phyloP scores from a whole-genome alignment of 2,329 filamentous ascomycete genomes.

The Clonostachys rhizophaga region DNA sequence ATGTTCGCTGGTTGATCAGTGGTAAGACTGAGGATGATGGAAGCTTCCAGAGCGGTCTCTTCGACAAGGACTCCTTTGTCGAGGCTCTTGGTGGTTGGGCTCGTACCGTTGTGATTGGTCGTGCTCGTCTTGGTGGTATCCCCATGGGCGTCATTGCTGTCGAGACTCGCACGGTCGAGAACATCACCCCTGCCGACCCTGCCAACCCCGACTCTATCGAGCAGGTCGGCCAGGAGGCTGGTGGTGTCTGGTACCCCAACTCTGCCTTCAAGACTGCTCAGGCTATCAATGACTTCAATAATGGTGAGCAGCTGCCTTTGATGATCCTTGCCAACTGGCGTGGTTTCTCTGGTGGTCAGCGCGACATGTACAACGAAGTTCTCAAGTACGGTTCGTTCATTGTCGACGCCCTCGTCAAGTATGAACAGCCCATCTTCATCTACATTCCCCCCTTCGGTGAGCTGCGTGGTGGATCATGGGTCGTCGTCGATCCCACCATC shows the following conservation, averaged over 20 bases:
- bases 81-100: constrained; percentile 97
- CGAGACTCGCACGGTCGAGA: constrained; percentile 93
- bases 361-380: constrained; percentile 99
- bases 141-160: constrained; percentile 98
- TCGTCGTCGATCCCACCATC: constrained; percentile 97
- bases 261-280: constrained; percentile 99
- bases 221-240: constrained; percentile 89
- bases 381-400: constrained; percentile 99
- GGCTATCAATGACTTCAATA: constrained; percentile 98
- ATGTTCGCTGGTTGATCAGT: constrained; percentile 89
- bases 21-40: constrained; percentile 74
- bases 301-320: constrained; percentile 93
- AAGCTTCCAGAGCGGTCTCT: constrained; percentile 79
- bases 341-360: constrained; percentile 99
- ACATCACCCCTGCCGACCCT: constrained; percentile 91
- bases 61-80: constrained; percentile 95
- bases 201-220: constrained; percentile 98
- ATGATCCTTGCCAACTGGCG: constrained; percentile 99
- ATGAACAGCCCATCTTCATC: constrained; percentile 96
- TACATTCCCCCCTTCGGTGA: constrained; percentile 98
- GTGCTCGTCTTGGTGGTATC: constrained; percentile 93
- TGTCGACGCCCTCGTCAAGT: constrained; percentile 96
- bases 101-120: constrained; percentile 91
- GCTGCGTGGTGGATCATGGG: constrained; percentile 98
- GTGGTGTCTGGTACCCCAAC: constrained; percentile 99